Percentiles rank a stretch among this genome's conserved stretches.
These are phyloP conservation scores for Melaleuca alternifolia DNA, from an alignment of 345 rosid species.

Conservation along the genomic window DNA sequence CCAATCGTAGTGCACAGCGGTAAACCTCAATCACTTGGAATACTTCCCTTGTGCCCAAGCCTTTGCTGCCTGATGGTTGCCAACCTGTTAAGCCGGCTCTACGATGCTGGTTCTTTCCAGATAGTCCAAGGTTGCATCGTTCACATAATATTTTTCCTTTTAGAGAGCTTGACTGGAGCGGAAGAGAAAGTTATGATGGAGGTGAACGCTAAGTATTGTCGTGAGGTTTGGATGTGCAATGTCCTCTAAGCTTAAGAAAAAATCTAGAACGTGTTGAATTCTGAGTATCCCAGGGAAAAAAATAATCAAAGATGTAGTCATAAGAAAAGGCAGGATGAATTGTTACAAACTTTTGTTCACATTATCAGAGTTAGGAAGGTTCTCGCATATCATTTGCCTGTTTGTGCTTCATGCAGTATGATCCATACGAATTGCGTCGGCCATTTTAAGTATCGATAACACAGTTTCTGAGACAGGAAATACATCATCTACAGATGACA, in stretches of 20 bases:
- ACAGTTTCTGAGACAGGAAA: not conserved
- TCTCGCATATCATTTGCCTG: not conserved
- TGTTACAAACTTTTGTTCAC: not conserved
- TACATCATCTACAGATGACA: not conserved
- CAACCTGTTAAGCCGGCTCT: not conserved
- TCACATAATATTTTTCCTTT: not conserved
- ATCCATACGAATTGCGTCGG: not conserved
- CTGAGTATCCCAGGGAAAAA: not conserved
- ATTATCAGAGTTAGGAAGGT: not conserved
- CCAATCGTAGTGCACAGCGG: not conserved
- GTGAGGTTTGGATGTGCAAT: not conserved
- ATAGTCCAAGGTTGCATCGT: not conserved
- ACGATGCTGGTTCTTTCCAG: not conserved
- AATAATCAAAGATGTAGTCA: not conserved
- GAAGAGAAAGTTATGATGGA: not conserved
- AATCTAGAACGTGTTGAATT: not conserved
- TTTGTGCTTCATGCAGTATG: not conserved
- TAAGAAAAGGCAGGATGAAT: not conserved
- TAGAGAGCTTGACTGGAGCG: not conserved
- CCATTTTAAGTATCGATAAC: not conserved
- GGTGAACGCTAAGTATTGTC: not conserved
- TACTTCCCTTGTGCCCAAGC: not conserved
- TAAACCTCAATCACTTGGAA: not conserved
- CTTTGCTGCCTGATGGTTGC: not conserved
- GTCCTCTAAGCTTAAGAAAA: not conserved